Base-by-base conservation (phyloP, 352 stramenopile genomes). In the Phytophthora agathidicida region DNA sequence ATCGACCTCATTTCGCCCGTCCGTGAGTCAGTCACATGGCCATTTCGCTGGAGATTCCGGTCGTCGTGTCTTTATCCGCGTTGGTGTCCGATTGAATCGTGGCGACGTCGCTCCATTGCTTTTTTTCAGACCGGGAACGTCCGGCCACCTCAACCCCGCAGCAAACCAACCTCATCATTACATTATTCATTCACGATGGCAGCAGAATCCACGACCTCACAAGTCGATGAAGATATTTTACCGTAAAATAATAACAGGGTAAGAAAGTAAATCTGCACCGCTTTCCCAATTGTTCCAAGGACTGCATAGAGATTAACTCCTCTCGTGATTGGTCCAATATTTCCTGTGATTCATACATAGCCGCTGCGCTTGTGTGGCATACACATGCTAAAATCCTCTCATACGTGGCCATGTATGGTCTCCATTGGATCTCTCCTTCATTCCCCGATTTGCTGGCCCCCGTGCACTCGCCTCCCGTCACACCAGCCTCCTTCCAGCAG, bases 391-490 rank as follows among this genome's bases (percentile, higher is more conserved):
- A n/a, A n/a, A n/a, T n/a, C n/a, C n/a, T n/a, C 17, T 9, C 30
- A 41, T 57, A 51, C 52, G 50, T 68, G 59, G 24, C 42, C 13
- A n/a, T 19, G 8, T 31, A 32, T 32, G 35, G 16, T 30, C 32
- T 33, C 44, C 32, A 62, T n/a, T 41, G 35, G 35, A 23, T 50
- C 11, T 38, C 36, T 20, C 48, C 38, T 55, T 59, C 64, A 73
- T 69, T 73, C 23, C 28, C 16, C 60, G 32, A 70, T 73, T 69
- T 67, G 65, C 62, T 49, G 23, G 60, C 54, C 54, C 31, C 19
- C 23, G 19, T 30, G 35, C 41, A 30, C 32, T 44, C 36, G 46
- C 38, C 43, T 23, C 31, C 37, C 20, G 19, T 47, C 11, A 36
- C 42, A 16, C 11, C 38, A 49, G 22, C 28, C n/a, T n/a, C 60